Evolutionary conservation across 148 eudicot species (phyloP), one percentile per base, ranked within the genome.

Genomic region (Suaeda aralocaspica): DNA sequence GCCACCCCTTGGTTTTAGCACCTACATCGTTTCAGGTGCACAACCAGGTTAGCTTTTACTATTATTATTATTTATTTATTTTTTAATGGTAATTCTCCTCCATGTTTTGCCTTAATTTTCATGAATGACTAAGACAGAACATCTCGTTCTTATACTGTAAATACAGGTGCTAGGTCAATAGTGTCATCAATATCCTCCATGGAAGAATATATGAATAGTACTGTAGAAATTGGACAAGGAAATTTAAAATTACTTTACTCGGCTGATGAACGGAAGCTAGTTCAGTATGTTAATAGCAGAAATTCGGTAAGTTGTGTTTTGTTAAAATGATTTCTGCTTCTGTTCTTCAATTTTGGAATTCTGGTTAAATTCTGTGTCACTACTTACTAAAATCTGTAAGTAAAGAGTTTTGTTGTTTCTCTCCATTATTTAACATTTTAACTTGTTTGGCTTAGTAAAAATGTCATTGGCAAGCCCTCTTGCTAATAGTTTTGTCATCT

Each of bases 1-100:
- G 44, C 98, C 96, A 57, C 90, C 98, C 64, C 84, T 94, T 72
- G 98, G 98, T 70, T 91, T 89, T 75, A 94, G 79, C 80, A 87
- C 97, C 52, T 94, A 91, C 56, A 68, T 77, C 69, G 78, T 94
- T 69, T 81, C 92, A 26, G 65, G 74, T 53, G 68, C 85, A 64
- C 73, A 59, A 61, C 72, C 82, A 83, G 92, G 97, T 94, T 66
- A 71, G 71, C 31, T 31, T n/a, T n/a, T n/a, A n/a, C n/a, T n/a
- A n/a, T n/a, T n/a, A n/a, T n/a, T n/a, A n/a, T n/a, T n/a, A n/a
- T n/a, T n/a, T n/a, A n/a, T n/a, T n/a, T 21, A 66, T 61, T 63
- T 55, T 21, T 74, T 29, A 36, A 30, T 36, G 24, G 34, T 36
- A 42, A 19, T 44, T 56, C 30, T 67, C 45, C 69, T 56, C 55